Evolutionary conservation across 108 stramenopile species (phyloP), one percentile per base, ranked within the genome.

Genomic region (Nitzschia sp.): DNA sequence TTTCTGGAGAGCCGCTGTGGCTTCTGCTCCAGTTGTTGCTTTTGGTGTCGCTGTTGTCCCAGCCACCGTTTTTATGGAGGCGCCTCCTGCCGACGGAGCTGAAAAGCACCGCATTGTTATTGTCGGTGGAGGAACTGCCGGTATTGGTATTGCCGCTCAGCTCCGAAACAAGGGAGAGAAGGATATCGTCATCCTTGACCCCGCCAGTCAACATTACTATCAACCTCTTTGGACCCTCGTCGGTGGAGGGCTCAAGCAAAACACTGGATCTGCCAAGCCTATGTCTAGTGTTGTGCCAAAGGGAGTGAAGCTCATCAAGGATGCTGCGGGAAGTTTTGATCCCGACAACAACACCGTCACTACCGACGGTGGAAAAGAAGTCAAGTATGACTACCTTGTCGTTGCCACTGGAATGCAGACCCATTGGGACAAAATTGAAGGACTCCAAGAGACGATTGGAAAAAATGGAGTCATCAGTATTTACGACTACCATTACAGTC

Each of bases 51-150:
- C n/a, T 5, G 17, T 17, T 15, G 46, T 48, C 17, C 46, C 46
- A 5, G 17, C 46, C 3, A 48, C 46, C 17, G 46, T 48, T 48
- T 48, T 48, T 17, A 15, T 48, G 54, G 54, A 21, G 12, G 17
- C 54, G 2, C 54, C 54, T 15, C 12, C 17, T 19, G 22, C 3
- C 12, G 54, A 55, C 25, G 54, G 12, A 1, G 21, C 17, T 25
- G 25, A 55, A 21, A 55, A 55, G 54, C 54, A 59, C 39, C 58
- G 58, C 58, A 59, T 59, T 59, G 14, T 59, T 6, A 59, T 59
- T 59, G 67, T 81, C 19, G 80, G 80, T 14, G 80, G 80, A 8
- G 80, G 80, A 11, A 72, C 80, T 20, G 80, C 65, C 14, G 80
- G 80, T 51, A 54, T 77, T 26, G 76, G 75, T 17, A 71, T 77